Base-by-base conservation (phyloP, 768 basidiomycete genomes). In the Kwoniella mangroviensis region DNA sequence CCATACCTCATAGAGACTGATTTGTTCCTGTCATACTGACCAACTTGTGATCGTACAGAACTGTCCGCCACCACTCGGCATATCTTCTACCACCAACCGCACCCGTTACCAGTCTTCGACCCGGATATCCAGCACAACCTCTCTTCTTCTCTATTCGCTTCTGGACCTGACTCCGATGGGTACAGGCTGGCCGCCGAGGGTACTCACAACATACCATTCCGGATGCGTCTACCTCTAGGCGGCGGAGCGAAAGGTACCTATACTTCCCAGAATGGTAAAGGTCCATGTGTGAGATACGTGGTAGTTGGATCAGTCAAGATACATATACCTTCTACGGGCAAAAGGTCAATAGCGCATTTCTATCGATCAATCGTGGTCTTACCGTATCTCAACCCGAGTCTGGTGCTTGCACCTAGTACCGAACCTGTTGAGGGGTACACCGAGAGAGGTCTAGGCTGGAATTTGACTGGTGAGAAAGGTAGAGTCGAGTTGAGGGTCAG, bases 321-420 rank as follows among this genome's bases (percentile, higher is more conserved):
- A 67, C 91, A 90, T 81, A 89, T 92, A 63, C 77, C 87, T 2
- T 83, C 85, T 17, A 88, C 88, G 4, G 84, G 85, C 28, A 87
- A 86, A 73, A 86, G 88, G 15, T 92, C 91, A 3, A 90, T 95
- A 42, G 90, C 93, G 3, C 94, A 97, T 83, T 94, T 95, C 81
- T 96, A 94, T 81, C 89, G 94, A 10, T 85, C 89, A 56, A 90
- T 92, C 81, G 88, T 89, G 63, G 85, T 95, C 34, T 93, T 90
- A 88, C 93, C 93, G 1, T 88, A 88, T 56, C 82, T 94, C 21
- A 86, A 92, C 67, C 88, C 90, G 3, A 83, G 86, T 21, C 66
- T 84, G 4, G 85, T 89, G 22, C 87, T 97, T 19, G 86, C 88
- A 2, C 86, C 90, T 3, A 86, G 89, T 3, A 83, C 86, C 15